Percentiles rank a stretch among this genome's conserved stretches.
These are phyloP conservation scores for Saturnispora besseyi DNA, from an alignment of 805 yeast genomes.

Conservation along the genomic window DNA sequence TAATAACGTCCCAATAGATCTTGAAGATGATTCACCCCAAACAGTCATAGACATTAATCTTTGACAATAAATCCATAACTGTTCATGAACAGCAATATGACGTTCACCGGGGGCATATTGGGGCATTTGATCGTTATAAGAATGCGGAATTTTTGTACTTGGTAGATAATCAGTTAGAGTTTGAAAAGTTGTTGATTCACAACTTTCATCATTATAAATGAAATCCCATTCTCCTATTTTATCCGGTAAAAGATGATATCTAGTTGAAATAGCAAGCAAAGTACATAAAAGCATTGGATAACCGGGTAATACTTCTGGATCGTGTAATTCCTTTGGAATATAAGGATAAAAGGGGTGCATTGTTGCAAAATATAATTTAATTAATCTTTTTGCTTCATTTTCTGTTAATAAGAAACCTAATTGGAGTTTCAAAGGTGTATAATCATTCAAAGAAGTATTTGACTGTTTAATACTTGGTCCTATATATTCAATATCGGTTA, in stretches of 20 bases:
- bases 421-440: neutral
- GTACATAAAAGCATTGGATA: constrained; percentile 79
- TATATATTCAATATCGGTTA: constrained; percentile 59
- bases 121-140: neutral
- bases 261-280: constrained; percentile 66
- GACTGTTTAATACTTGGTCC: constrained; percentile 28
- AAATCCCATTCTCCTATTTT: constrained; percentile 19
- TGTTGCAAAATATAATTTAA: constrained; percentile 57
- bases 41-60: constrained; percentile 73
- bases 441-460: neutral
- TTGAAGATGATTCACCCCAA: constrained; percentile 88
- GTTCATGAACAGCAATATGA: constrained; percentile 62
- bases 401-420: constrained; percentile 42
- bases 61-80: constrained; percentile 80
- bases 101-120: constrained; percentile 12
- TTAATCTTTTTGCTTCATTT: constrained; percentile 47
- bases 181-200: neutral
- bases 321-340: constrained; percentile 65
- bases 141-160: constrained; percentile 11
- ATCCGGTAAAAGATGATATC: constrained; percentile 57
- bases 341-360: constrained; percentile 90
- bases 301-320: constrained; percentile 55
- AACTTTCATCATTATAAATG: neutral
- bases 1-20: constrained; percentile 78
- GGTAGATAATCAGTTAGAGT: neutral